Percentiles rank a stretch among this genome's conserved stretches.
Conservation (phyloP, 768 basidiomycete species). For the Tylopilus felleus region DNA sequence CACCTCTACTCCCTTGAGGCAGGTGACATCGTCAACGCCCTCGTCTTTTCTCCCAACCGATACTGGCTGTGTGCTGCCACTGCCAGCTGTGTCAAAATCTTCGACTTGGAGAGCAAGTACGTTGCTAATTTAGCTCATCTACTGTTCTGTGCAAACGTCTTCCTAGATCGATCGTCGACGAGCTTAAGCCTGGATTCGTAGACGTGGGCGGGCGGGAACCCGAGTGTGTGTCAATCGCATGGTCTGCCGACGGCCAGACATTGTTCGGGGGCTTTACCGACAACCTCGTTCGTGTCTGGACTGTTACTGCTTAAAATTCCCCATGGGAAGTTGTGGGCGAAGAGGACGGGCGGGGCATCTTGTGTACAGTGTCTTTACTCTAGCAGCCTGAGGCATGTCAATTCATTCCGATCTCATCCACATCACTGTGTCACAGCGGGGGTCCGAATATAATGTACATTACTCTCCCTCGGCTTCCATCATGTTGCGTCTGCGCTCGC, state of each 20-base stretch:
- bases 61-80: constrained; percentile 99
- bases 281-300: constrained; percentile 91
- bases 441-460: neutral
- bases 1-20: constrained; percentile 99
- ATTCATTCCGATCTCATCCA: constrained; percentile 17
- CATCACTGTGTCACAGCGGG: neutral
- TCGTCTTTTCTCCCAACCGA: constrained; percentile 99
- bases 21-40: constrained; percentile 96
- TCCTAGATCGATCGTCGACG: constrained; percentile 90
- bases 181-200: constrained; percentile 93
- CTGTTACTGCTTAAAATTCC: constrained; percentile 53
- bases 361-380: constrained; percentile 24
- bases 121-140: constrained; percentile 32
- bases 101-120: constrained; percentile 98
- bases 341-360: constrained; percentile 13
- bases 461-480: constrained; percentile 41
- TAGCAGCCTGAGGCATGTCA: constrained; percentile 20
- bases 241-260: constrained; percentile 98
- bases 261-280: constrained; percentile 97
- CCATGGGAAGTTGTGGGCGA: constrained; percentile 17
- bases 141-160: neutral
- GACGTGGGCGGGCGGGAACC: constrained; percentile 74
- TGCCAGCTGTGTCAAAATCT: constrained; percentile 96
- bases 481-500: constrained; percentile 61
- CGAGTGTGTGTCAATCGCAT: constrained; percentile 95